Base-by-base conservation (phyloP, 192 early-diverging fungal genomes). In the Entrophospora sp. region DNA sequence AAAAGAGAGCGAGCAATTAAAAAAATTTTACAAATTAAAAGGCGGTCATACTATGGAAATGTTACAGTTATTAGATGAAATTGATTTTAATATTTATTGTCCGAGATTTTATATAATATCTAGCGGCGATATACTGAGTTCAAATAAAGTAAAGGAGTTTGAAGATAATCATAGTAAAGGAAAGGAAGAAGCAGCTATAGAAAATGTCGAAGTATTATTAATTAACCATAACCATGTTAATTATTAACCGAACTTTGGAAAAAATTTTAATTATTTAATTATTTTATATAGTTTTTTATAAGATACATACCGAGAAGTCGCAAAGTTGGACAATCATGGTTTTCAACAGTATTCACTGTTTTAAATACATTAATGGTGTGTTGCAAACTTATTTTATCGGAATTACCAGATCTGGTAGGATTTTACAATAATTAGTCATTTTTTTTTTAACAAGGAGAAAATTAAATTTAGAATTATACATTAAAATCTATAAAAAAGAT, bases 41-140 rank as follows among this genome's bases (percentile, higher is more conserved):
- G 93, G 96, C 36, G 96, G 96, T 10, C 96, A 98, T 70, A 95
- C 96, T 0, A 77, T 86, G 5, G 96, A 98, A 71, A 96, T 98
- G 92, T 53, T 87, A 9, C 82, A 85, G 59, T 69, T 97, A 13
- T 48, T 92, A 0, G 67, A 78, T 4, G 76, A 79, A 9, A 68
- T 96, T 0, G 82, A 89, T 44, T 75, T 75, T 44, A 10, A 49
- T 20, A 69, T 76, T 32, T 92, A 90, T 69, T 52, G 18, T 9
- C 87, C 77, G 22, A 77, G 93, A 14, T 58, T 81, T 55, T 98
- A 98, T 66, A 53, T 93, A 5, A 72, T 94, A 3, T 83, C 91
- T 5, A 68, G 82, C 24, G 76, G 77, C 6, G 95, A 98, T 68
- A 14, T 36, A 20, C 32, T 83, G 60, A 82, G 87, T 71, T 42